Base-by-base conservation (phyloP, 352 stramenopile genomes). In the Phytopythium kandeliae region DNA sequence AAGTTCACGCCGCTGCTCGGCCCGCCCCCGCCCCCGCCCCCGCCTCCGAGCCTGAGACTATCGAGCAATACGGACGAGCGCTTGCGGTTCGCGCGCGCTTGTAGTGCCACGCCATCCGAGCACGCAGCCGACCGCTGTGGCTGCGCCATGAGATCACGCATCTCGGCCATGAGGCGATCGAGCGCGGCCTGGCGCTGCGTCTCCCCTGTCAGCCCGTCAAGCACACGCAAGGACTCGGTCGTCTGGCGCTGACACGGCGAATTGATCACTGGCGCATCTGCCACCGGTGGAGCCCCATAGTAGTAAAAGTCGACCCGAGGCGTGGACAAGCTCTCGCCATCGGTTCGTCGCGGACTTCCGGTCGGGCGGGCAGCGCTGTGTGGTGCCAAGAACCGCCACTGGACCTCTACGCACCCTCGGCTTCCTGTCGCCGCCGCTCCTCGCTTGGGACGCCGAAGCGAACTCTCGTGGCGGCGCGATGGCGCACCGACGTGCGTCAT, bases 151-250 rank as follows among this genome's bases (percentile, higher is more conserved):
- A 49, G 31, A 17, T 37, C 43, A 17, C 37, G 28, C 43, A 88
- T 88, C 24, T 85, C 77, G n/a, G 63, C 67, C 61, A 88, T 69
- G 54, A 85, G 75, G 1, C 74, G 65, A 49, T 77, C 65, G 5
- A 88, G 58, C 65, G 85, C 70, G 1, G 63, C 72, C 60, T 86
- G 65, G 3, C 77, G 71, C 35, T 88, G 77, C 1, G 71, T 85
- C 44, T 86, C 74, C 0, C 77, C 77, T 38, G 74, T 67, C 34
- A 88, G 65, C 79, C 69, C 15, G 82, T 50, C 15, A 69, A 49
- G 25, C 43, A 38, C 17, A 1, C 28, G 12, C n/a, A 28, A 38
- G 15, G 28, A 13, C 43, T 49, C 43, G 28, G 8, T 30, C 17
- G 43, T 0, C 8, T 44, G 19, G n/a, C 24, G n/a, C 15, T 44